These are phyloP conservation scores for Lodderomyces orthopsilosis DNA, from an alignment of 1,139 yeast species.

Conservation along the genomic window DNA sequence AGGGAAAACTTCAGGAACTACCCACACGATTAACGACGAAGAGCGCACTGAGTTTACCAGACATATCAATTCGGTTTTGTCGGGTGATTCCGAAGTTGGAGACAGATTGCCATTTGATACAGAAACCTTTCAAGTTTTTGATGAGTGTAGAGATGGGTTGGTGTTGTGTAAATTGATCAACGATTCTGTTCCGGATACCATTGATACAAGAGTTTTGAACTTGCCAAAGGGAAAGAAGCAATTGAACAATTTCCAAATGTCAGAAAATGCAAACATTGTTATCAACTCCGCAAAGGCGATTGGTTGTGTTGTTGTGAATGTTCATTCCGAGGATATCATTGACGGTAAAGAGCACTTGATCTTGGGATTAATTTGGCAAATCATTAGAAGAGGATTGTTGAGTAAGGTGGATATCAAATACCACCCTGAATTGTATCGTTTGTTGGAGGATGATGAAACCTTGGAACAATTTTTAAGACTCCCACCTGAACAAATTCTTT, in stretches of 20 bases:
- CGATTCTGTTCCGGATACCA: conserved; percentile 97
- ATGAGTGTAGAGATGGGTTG: conserved; percentile 94
- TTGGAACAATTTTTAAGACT: conserved; percentile 92
- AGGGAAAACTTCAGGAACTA: conserved; percentile 80
- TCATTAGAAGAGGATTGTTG: conserved; percentile 91
- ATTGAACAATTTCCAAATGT: conserved; percentile 92
- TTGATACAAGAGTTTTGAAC: conserved; percentile 95
- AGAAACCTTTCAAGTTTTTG: conserved; percentile 92
- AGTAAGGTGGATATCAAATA: conserved; percentile 92
- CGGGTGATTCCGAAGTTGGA: conserved; percentile 90
- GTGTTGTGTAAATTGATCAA: conserved; percentile 90
- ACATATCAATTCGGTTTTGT: conserved; percentile 87
- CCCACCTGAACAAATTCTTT: conserved; percentile 95
- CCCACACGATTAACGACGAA: conserved; percentile 96
- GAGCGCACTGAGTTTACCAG: conserved; percentile 94
- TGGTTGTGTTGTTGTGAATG: conserved; percentile 97
- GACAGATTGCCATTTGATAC: conserved; percentile 86
- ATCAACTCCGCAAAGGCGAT: conserved; percentile 98
- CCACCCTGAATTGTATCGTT: conserved; percentile 94
- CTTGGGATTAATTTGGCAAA: conserved; percentile 96
- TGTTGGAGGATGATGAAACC: conserved; percentile 94
- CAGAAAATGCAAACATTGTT: conserved; percentile 95
- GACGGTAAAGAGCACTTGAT: conserved; percentile 97
- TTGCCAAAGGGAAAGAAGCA: conserved; percentile 71
- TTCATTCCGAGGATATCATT: conserved; percentile 93